Evolutionary conservation across 2,329 filamentous ascomycete species (phyloP), one percentile per base, ranked within the genome.

Genomic region (Ophiostoma sp.): DNA sequence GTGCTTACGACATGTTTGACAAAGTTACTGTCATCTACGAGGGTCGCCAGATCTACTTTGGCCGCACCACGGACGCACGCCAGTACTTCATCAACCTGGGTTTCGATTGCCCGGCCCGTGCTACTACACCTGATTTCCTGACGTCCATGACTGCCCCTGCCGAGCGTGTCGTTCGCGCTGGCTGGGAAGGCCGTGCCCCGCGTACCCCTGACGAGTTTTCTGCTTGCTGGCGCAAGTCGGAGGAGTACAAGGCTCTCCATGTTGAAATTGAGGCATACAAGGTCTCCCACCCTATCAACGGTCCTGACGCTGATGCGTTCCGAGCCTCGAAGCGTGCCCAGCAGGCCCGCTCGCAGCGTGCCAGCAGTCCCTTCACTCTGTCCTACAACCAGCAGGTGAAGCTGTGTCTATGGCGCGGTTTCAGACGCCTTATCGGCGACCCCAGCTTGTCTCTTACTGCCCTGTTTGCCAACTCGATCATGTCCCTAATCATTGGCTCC

Each of bases 371-470:
- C 0, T 97, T 89, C 77, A 97, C 92, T 0, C 81, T 97, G 49
- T 94, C 92, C 0, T 91, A 89, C 72, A 66, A 70, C 4, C 88
- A 93, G 77, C 93, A 97, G 77, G 78, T 97, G 71, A 77, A 84
- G 70, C 86, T 97, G 12, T 97, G 93, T 76, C 80, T 96, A 65
- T 88, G 87, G 81, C 89, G 93, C 75, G 92, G 92, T 11, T 95
- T 89, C 80, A 85, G 87, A 74, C 87, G 93, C 66, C 82, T 97
- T 7, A 83, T 81, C 68, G 91, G 90, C 66, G 93, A 97, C 75
- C 89, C 90, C 27, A 89, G 85, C 74, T 80, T 95, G 73, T 91
- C 90, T 0, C 72, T 93, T 36, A 87, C 86, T 47, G 83, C 87
- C 69, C 82, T 89, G 27, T 79, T 92, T 68, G 90, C 87, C 72